phyloP scores from a whole-genome alignment of 129 eudicot genomes.

The Tagetes erecta region DNA sequence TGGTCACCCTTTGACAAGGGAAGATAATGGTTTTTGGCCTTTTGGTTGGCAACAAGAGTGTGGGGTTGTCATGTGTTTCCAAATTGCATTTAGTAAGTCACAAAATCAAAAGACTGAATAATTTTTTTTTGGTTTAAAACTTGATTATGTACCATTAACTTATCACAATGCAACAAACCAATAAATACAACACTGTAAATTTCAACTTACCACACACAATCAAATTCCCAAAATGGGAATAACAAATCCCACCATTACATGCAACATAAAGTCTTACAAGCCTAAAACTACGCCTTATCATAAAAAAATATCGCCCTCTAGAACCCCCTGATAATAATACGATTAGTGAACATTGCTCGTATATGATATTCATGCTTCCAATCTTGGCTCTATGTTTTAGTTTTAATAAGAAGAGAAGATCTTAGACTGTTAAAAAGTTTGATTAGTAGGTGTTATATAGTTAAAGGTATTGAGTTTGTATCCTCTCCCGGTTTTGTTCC shows the following conservation, averaged over 20 bases:
- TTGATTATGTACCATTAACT: neutral
- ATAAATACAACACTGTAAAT: constrained; percentile 30
- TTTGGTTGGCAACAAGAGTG: no score
- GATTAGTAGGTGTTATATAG: constrained; percentile 17
- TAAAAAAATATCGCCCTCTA: constrained; percentile 33
- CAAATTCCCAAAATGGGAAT: constrained; percentile 13
- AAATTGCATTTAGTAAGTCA: neutral
- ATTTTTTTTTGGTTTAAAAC: neutral
- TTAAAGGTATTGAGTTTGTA: constrained; percentile 89
- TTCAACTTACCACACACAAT: constrained; percentile 25
- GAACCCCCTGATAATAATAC: constrained; percentile 8
- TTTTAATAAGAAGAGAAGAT: neutral
- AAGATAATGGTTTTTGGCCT: no score
- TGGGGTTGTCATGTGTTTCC: neutral
- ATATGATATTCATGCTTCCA: constrained; percentile 1
- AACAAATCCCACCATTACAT: constrained; percentile 17
- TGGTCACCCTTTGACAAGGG: no score
- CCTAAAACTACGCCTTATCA: constrained; percentile 9
- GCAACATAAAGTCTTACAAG: constrained; percentile 11
- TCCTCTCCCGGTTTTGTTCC: constrained; percentile 96
- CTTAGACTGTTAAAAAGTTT: constrained; percentile 21
- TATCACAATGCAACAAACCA: constrained; percentile 23
- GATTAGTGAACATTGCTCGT: constrained; percentile 20
- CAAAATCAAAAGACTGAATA: neutral
- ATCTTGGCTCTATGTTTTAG: no score